These are phyloP conservation scores for Trichoderma sp. DNA, from an alignment of 2,329 filamentous ascomycete species.

Conservation along the genomic window DNA sequence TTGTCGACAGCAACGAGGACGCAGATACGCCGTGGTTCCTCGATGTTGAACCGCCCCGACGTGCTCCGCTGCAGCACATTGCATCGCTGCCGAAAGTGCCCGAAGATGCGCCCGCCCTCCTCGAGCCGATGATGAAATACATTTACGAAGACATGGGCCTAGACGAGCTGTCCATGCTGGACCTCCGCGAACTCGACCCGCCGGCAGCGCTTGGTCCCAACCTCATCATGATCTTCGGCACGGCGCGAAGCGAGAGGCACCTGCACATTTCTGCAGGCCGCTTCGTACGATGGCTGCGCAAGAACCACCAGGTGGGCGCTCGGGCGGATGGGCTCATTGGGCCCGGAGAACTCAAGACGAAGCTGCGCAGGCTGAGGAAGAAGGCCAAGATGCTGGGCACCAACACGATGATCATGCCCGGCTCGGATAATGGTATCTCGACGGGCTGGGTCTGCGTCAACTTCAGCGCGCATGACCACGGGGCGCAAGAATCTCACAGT, in stretches of 20 bases:
- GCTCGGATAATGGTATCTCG: conserved; percentile 79
- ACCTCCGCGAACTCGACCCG: conserved; percentile 81
- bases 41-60: conserved; percentile 65
- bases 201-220: conserved; percentile 85
- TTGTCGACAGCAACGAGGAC: conserved; percentile 39
- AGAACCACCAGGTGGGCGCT: conserved; percentile 70
- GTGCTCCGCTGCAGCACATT: conserved; percentile 52
- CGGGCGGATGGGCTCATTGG: conserved; percentile 87
- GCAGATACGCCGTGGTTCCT: conserved; percentile 78
- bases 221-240: conserved; percentile 89
- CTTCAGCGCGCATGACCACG: conserved; percentile 68
- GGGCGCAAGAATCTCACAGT: conserved; percentile 48
- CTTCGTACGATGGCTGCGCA: conserved; percentile 83
- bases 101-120: conserved; percentile 67
- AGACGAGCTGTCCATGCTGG: conserved; percentile 77
- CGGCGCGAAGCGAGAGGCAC: conserved; percentile 89
- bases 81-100: conserved; percentile 60
- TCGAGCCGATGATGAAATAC: conserved; percentile 73
- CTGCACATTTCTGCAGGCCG: conserved; percentile 87
- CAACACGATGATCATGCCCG: conserved; percentile 64
- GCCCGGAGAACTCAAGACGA: conserved; percentile 87
- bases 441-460: conserved; percentile 98
- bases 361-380: conserved; percentile 76
- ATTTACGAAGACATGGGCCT: conserved; percentile 83
- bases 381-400: conserved; percentile 79